These are phyloP conservation scores for Tolypocladium pustulatum DNA, from an alignment of 2,329 filamentous ascomycete genomes.

Conservation along the genomic window DNA sequence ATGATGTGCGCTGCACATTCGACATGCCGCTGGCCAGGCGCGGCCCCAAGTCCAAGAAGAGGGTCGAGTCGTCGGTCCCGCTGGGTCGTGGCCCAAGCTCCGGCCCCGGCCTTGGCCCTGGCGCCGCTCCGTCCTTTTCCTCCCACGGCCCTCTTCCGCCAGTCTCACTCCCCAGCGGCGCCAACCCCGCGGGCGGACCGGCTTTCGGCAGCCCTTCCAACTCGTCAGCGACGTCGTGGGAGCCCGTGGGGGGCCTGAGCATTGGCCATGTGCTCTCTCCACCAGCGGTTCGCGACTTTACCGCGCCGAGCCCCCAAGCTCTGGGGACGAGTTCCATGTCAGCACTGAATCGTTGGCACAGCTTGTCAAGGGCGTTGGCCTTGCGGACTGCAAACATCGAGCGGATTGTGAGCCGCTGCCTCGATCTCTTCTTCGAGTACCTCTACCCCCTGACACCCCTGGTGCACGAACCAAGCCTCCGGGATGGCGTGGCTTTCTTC, in stretches of 20 bases:
- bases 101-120: background rate
- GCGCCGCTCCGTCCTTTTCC: background rate
- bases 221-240: constrained; percentile 11
- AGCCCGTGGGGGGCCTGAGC: constrained; percentile 5
- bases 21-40: constrained; percentile 25
- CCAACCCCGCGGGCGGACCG: background rate
- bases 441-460: constrained; percentile 31
- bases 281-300: constrained; percentile 9
- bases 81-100: constrained; percentile 4
- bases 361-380: constrained; percentile 12
- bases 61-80: constrained; percentile 6
- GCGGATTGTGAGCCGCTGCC: constrained; percentile 18
- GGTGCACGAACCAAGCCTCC: constrained; percentile 29
- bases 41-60: constrained; percentile 24
- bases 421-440: constrained; percentile 31
- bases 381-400: constrained; percentile 14
- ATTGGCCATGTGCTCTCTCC: constrained; percentile 13
- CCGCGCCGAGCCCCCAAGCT: constrained; percentile 2
- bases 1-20: constrained; percentile 23
- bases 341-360: constrained; percentile 18
- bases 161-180: background rate
- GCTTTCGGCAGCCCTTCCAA: constrained; percentile 9
- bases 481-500: constrained; percentile 24
- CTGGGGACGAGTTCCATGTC: constrained; percentile 4
- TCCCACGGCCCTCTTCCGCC: background rate